Evolutionary conservation across 768 basidiomycete species (phyloP), one percentile per base, ranked within the genome.

Genomic region (Mycena vulgaris): DNA sequence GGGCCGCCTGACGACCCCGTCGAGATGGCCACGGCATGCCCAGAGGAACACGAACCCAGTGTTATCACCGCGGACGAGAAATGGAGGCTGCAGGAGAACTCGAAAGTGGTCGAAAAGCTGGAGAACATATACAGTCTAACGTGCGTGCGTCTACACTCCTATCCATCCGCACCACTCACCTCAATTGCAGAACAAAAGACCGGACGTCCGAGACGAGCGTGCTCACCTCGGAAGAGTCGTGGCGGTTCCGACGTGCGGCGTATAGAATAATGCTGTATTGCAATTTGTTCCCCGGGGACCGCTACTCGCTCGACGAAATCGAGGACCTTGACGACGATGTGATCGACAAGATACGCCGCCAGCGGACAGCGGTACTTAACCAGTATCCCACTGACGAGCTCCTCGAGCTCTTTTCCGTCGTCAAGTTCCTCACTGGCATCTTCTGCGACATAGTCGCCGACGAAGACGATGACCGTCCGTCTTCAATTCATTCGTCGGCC

Each of bases 81-180:
- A 16, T 2, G 25, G 5, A 3, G n/a, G 21, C 27, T 77, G 2
- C 39, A 49, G 19, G 31, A 49, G 19, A 66, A 69, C 42, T 63
- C 73, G 5, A 28, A 35, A 6, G 62, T 69, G 0, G 68, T 74
- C 19, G 8, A 39, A 2, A 28, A 40, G 4, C 63, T 79, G 28
- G 78, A 79, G 63, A 56, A 74, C 45, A 30, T 75, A 19, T 78
- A 76, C 65, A 79, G 78, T 48, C 49, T 70, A 35, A 72, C 64
- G 78, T 78, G 59, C 60, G 71, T 75, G 42, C 47, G 47, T 47
- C 11, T 9, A 2, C 23, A 5, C 21, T 28, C 27, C 11, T 52
- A 37, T 53, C 11, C 27, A 42, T 28, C 3, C 17, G 3, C 3
- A 25, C 7, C 49, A 31, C 31, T 27, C 16, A 35, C 11, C 0